Conservation (phyloP, 129 eudicot species). For the Tagetes erecta region DNA sequence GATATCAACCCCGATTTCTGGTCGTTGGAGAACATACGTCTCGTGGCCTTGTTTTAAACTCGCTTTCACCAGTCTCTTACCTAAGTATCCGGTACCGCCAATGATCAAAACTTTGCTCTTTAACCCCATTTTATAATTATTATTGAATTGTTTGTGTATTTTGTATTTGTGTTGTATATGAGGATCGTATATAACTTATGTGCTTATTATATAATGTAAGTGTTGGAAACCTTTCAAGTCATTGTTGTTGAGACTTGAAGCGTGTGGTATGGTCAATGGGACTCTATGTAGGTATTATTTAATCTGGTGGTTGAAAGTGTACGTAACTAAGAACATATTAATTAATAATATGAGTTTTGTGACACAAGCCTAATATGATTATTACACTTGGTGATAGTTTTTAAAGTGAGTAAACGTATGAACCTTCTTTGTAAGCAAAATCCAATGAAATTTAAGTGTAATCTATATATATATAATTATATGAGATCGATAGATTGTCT, state of each 20-base stretch:
- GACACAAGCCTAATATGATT: no score
- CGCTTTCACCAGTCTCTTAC: conserved; percentile 56
- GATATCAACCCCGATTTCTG: conserved; percentile 56
- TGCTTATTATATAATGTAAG: conserved; percentile 2
- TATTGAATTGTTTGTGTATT: not conserved
- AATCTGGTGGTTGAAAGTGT: not conserved
- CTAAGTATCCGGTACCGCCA: conserved; percentile 63
- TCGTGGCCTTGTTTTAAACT: conserved; percentile 54
- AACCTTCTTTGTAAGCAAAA: no score
- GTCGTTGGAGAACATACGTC: conserved; percentile 47
- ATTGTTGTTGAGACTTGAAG: conserved; percentile 37
- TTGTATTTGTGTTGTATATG: no score
- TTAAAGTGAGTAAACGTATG: no score
- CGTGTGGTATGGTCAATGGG: conserved; percentile 16
- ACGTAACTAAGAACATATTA: not conserved
- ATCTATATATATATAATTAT: no score
- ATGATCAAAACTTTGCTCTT: conserved; percentile 54
- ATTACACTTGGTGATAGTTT: no score
- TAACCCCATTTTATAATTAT: conserved; percentile 14
- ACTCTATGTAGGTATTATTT: not conserved
- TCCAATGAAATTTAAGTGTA: no score
- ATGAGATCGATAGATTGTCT: no score
- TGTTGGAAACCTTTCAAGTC: conserved; percentile 25
- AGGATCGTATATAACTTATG: not conserved
- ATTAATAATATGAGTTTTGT: no score